These are phyloP conservation scores for Discostella stelligera DNA, from an alignment of 352 stramenopile species.

Conservation along the genomic window DNA sequence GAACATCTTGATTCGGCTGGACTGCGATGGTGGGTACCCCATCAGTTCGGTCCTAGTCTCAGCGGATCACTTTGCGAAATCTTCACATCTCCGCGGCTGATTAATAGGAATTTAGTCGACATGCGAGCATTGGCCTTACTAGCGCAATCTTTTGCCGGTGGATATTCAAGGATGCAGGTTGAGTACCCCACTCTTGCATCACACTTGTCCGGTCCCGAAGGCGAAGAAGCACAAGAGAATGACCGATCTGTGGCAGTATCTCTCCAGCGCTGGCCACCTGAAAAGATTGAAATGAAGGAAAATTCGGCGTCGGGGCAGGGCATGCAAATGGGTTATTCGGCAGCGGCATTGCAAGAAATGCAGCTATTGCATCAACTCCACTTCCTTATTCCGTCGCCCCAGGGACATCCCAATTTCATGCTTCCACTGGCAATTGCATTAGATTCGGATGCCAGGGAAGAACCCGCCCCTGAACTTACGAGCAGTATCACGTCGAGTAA, in stretches of 20 bases:
- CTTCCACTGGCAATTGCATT: slow-evolving; percentile 73
- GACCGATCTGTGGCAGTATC: slow-evolving; percentile 68
- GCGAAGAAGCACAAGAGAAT: slow-evolving; percentile 23
- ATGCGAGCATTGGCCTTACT: slow-evolving; percentile 47
- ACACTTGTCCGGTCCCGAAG: slow-evolving; percentile 35
- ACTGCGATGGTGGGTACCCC: slow-evolving; percentile 78
- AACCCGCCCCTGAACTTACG: slow-evolving; percentile 18
- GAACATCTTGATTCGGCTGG: slow-evolving; percentile 59
- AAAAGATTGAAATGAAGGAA: slow-evolving; percentile 76
- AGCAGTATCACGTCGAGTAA: slow-evolving; percentile 37
- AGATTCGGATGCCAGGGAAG: slow-evolving; percentile 37
- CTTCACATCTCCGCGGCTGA: slow-evolving; percentile 50
- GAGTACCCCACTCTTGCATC: slow-evolving; percentile 49
- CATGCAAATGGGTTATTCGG: slow-evolving; percentile 78
- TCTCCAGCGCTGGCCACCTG: slow-evolving; percentile 74
- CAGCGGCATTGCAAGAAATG: slow-evolving; percentile 79
- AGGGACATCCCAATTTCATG: slow-evolving; percentile 83
- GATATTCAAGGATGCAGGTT: slow-evolving; percentile 33
- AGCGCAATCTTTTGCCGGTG: slow-evolving; percentile 47
- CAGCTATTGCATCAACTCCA: slow-evolving; percentile 79
- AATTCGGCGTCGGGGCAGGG: slow-evolving; percentile 40
- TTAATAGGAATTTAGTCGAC: slow-evolving; percentile 34
- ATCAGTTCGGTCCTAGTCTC: slow-evolving; percentile 62
- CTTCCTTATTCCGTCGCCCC: slow-evolving; percentile 69
- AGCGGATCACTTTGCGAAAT: slow-evolving; percentile 76